A percentile compares a stretch with the other conserved stretches of the same genome.
phyloP scores from a whole-genome alignment of 148 eudicot genomes.

The Rhododendron mucronatum region DNA sequence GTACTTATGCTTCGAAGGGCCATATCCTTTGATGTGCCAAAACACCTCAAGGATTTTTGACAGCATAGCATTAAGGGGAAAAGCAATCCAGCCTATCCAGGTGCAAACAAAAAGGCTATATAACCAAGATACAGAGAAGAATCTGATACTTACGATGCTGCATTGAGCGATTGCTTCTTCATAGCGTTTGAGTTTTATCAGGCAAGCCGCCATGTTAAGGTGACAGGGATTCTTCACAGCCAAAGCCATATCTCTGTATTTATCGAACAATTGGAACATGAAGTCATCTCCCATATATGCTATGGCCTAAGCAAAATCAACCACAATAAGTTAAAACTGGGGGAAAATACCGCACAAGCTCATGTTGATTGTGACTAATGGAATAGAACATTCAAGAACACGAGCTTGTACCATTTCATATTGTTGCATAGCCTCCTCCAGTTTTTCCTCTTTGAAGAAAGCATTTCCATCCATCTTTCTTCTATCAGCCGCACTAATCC shows the following conservation, averaged over 20 bases:
- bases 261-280: conserved; percentile 96
- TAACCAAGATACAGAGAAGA: neutral
- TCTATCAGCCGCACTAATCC: conserved; percentile 91
- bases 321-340: neutral
- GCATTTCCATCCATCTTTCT: conserved; percentile 97
- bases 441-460: conserved; percentile 84
- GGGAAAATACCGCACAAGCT: neutral
- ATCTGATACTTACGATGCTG: conserved; percentile 57
- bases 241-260: conserved; percentile 94
- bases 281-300: conserved; percentile 99
- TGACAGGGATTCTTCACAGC: conserved; percentile 98
- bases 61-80: neutral
- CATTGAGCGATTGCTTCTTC: conserved; percentile 93
- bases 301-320: conserved; percentile 53
- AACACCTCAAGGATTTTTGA: neutral
- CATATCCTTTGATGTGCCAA: neutral
- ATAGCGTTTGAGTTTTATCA: conserved; percentile 76
- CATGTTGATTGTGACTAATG: neutral
- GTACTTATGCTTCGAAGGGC: neutral
- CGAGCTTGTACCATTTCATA: conserved; percentile 75
- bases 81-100: neutral
- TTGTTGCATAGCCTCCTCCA: conserved; percentile 96
- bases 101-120: neutral
- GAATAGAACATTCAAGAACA: conserved; percentile 6
- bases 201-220: conserved; percentile 91